Conservation (phyloP, 352 stramenopile genomes). For the Aphanomyces cochlioides region DNA sequence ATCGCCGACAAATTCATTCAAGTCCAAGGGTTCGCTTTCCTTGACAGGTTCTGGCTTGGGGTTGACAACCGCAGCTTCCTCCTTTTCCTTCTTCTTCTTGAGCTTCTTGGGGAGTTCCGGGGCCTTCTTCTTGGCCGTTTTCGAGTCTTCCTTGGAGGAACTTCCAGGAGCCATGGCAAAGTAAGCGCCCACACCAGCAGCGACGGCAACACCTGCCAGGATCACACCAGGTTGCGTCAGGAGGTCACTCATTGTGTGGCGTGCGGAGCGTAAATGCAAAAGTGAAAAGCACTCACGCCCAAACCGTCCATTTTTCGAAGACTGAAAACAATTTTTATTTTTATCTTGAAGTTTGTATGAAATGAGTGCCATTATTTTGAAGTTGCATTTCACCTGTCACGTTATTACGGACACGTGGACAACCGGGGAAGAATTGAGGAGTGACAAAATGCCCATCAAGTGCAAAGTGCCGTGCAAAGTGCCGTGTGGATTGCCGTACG, state of each 20-base stretch:
- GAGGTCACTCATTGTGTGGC: slow-evolving; percentile 8
- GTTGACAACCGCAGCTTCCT: background rate
- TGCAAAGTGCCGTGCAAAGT: no score
- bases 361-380: background rate
- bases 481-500: no score
- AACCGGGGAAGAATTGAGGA: no score
- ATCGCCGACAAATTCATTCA: slow-evolving; percentile 35
- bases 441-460: no score
- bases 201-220: slow-evolving; percentile 17
- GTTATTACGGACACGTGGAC: no score
- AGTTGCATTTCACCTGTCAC: no score
- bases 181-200: slow-evolving; percentile 17
- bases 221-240: slow-evolving; percentile 24
- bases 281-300: slow-evolving; percentile 3
- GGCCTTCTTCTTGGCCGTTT: slow-evolving; percentile 22
- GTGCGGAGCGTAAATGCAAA: slow-evolving; percentile 18
- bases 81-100: slow-evolving; percentile 29
- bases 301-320: slow-evolving; percentile 9
- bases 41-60: background rate
- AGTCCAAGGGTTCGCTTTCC: slow-evolving; percentile 15
- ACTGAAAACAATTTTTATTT: background rate
- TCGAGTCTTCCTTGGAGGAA: background rate
- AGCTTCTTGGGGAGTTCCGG: slow-evolving; percentile 26
- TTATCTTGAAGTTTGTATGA: background rate
- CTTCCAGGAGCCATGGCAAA: slow-evolving; percentile 21